Conservation (phyloP, 148 eudicot genomes). For the Amaranthus hypochondriacus region DNA sequence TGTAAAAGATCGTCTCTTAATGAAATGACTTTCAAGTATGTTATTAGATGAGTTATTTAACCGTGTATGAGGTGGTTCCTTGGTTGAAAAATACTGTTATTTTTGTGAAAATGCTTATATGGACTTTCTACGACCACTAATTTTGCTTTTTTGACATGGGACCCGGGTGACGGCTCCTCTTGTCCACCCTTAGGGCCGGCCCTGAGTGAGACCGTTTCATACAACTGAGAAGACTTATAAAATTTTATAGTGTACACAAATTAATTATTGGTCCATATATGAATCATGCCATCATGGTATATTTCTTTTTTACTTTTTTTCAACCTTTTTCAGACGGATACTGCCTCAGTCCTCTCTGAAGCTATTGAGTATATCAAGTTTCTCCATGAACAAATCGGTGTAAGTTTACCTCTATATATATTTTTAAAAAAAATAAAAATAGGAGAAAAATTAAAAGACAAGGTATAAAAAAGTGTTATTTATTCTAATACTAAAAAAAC, state of each 20-base stretch:
- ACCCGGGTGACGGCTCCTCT: too few relatives aligned
- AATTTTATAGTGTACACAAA: conserved; percentile 15
- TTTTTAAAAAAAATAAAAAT: too few relatives aligned
- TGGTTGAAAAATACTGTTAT: neutral
- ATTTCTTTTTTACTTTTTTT: conserved; percentile 9
- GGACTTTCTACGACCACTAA: too few relatives aligned
- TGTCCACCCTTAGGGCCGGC: too few relatives aligned
- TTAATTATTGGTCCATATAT: conserved; percentile 28
- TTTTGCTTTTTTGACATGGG: too few relatives aligned
- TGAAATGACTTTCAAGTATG: too few relatives aligned
- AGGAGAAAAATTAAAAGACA: neutral
- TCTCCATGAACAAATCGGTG: conserved; percentile 97
- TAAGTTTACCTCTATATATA: conserved; percentile 34
- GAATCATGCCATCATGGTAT: conserved; percentile 11
- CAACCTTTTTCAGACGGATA: conserved; percentile 73
- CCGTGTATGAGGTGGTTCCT: too few relatives aligned
- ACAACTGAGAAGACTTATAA: neutral
- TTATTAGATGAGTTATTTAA: too few relatives aligned
- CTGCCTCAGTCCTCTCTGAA: conserved; percentile 97
- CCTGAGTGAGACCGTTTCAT: too few relatives aligned
- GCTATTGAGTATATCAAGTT: conserved; percentile 95
- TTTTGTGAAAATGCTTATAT: neutral
- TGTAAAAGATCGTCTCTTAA: neutral
- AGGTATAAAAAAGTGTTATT: conserved; percentile 13
- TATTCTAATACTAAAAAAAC: conserved; percentile 4